Evolutionary conservation across 2,329 filamentous ascomycete species (phyloP).

Genomic region (Alternaria metachromatica): DNA sequence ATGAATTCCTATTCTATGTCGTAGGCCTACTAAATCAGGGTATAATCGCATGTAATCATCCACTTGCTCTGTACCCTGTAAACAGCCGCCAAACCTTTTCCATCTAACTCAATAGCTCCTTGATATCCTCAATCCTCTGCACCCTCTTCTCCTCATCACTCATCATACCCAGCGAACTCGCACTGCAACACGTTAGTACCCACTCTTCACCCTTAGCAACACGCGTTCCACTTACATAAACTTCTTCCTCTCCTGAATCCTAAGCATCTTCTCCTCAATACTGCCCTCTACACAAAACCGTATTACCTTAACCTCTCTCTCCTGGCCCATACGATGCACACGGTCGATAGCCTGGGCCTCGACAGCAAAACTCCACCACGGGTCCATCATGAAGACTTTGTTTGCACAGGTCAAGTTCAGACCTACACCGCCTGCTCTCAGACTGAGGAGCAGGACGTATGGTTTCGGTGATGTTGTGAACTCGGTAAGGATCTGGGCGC

Average conservation of each 20-base stretch:
- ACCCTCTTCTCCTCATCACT: slow-evolving; percentile 90
- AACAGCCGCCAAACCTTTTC: neutral
- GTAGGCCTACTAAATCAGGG: neutral
- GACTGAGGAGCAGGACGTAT: slow-evolving; percentile 78
- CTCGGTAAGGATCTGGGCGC: slow-evolving; percentile 76
- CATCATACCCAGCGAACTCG: slow-evolving; percentile 94
- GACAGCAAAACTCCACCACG: slow-evolving; percentile 98
- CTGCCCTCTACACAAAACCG: slow-evolving; percentile 89
- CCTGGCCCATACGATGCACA: slow-evolving; percentile 95
- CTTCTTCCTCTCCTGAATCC: slow-evolving; percentile 93
- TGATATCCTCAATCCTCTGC: slow-evolving; percentile 91
- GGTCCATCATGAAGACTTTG: slow-evolving; percentile 98
- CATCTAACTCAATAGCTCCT: slow-evolving; percentile 75
- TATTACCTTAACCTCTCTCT: slow-evolving; percentile 81
- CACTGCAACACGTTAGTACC: slow-evolving; percentile 61
- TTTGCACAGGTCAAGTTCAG: slow-evolving; percentile 90
- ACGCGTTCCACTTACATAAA: slow-evolving; percentile 73
- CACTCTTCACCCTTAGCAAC: neutral
- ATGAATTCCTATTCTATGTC: neutral
- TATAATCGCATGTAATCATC: neutral
- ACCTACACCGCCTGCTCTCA: slow-evolving; percentile 91
- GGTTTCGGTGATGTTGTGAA: slow-evolving; percentile 68
- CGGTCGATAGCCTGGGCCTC: slow-evolving; percentile 98
- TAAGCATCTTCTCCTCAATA: slow-evolving; percentile 94
- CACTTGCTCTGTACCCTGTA: neutral